phyloP scores from a whole-genome alignment of 352 stramenopile genomes.

The Aphanomyces stellatus region DNA sequence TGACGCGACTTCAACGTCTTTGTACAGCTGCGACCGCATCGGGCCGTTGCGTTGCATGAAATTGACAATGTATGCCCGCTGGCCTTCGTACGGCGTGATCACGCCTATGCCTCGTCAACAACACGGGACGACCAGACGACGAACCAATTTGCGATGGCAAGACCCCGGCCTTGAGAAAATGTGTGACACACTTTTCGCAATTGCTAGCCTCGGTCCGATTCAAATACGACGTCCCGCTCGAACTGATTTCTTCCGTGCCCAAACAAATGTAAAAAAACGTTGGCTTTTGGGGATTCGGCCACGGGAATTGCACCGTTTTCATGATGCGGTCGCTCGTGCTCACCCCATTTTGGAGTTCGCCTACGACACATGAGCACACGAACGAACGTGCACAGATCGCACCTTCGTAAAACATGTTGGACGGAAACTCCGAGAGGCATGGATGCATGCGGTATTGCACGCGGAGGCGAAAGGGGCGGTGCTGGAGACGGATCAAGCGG shows the following conservation, averaged over 20 bases:
- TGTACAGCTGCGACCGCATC: constrained; percentile 92
- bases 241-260: constrained; percentile 97
- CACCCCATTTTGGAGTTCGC: constrained; percentile 98
- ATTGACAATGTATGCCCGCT: constrained; percentile 97
- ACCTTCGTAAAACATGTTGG: constrained; percentile 98
- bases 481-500: constrained; percentile 91
- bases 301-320: constrained; percentile 91
- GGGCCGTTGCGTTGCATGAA: constrained; percentile 96
- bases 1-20: constrained; percentile 97
- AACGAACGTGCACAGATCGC: too few species aligned
- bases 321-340: constrained; percentile 90
- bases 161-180: constrained; percentile 92
- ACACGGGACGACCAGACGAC: background rate
- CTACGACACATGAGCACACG: constrained; percentile 24
- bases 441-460: constrained; percentile 99
- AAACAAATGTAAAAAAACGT: constrained; percentile 97
- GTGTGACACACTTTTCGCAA: constrained; percentile 97
- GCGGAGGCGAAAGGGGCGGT: constrained; percentile 94
- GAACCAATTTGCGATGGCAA: constrained; percentile 85
- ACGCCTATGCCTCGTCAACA: constrained; percentile 41
- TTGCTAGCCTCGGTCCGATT: constrained; percentile 98
- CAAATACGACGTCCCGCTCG: constrained; percentile 96
- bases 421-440: constrained; percentile 97
- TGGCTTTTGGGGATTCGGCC: constrained; percentile 94
- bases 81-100: constrained; percentile 97